Conservation (phyloP, 495 filamentous ascomycete genomes). For the Trichoderma reesei region DNA sequence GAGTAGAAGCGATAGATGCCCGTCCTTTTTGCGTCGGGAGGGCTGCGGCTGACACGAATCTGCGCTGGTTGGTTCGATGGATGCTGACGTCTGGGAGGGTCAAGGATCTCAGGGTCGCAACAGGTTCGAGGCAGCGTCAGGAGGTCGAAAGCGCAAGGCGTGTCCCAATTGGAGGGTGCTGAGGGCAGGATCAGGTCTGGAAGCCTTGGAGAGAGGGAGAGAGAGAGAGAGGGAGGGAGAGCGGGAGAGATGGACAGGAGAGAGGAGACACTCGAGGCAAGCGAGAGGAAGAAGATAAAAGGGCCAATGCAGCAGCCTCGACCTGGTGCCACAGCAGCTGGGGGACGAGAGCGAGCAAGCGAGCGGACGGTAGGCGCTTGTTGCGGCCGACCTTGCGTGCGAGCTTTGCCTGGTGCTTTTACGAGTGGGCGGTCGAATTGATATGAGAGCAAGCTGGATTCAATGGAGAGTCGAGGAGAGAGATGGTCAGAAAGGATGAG, state of each 20-base stretch:
- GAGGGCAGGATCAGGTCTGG: not conserved
- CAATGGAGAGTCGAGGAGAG: not conserved
- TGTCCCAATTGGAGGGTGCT: not conserved
- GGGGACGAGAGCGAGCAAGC: not conserved
- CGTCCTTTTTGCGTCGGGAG: not conserved
- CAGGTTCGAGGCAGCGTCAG: not conserved
- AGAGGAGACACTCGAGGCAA: not conserved
- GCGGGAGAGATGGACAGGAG: too few relatives aligned
- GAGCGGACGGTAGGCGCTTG: constrained; percentile 6
- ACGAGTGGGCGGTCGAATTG: not conserved
- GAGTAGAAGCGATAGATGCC: not conserved
- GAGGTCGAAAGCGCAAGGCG: not conserved
- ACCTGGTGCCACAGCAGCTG: too few relatives aligned
- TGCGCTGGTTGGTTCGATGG: not conserved
- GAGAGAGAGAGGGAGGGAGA: not conserved
- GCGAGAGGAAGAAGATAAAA: too few relatives aligned
- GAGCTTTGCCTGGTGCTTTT: not conserved
- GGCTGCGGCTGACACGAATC: not conserved
- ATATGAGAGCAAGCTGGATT: too few relatives aligned
- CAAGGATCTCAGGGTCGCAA: not conserved
- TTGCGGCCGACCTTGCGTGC: not conserved
- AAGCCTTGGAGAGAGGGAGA: not conserved
- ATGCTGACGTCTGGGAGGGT: not conserved
- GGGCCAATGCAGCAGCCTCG: not conserved
- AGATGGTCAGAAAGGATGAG: too few relatives aligned